Evolutionary conservation across 2,329 filamentous ascomycete species (phyloP).

Genomic region (Aspergillaceae sp.): DNA sequence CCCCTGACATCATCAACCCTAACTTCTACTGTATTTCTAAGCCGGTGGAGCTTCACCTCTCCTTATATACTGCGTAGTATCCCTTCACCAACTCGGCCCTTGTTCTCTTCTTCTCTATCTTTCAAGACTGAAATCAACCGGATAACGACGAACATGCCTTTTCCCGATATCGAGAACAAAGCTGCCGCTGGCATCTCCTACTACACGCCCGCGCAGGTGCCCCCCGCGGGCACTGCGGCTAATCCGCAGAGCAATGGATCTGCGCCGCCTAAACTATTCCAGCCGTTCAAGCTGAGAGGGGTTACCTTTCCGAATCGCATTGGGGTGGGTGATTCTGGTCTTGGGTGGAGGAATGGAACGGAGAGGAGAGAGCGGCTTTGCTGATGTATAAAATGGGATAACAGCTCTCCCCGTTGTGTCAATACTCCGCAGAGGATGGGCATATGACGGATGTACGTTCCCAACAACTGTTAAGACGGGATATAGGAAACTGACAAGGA

Average conservation of each 20-base stretch:
- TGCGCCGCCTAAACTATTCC: constrained; percentile 48
- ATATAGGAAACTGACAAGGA: constrained; percentile 47
- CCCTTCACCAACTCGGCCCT: not conserved
- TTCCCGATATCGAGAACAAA: constrained; percentile 27
- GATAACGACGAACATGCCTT: constrained; percentile 8
- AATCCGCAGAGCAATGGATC: constrained; percentile 35
- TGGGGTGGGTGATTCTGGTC: constrained; percentile 5
- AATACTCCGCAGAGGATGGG: constrained; percentile 45
- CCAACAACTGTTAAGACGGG: not conserved
- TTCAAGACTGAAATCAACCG: not conserved
- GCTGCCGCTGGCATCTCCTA: constrained; percentile 35
- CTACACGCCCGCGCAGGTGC: constrained; percentile 31
- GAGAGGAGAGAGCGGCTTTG: too few relatives aligned
- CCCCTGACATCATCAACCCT: not conserved
- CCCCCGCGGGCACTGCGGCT: constrained; percentile 30
- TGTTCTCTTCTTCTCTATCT: not conserved
- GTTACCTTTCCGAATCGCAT: constrained; percentile 48
- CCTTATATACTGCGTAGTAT: not conserved
- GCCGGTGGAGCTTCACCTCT: not conserved
- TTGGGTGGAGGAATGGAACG: too few relatives aligned
- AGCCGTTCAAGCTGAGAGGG: constrained; percentile 50
- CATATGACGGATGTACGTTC: not conserved
- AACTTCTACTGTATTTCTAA: not conserved
- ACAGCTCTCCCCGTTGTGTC: constrained; percentile 46
- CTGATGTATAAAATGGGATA: not conserved